A percentile compares a stretch with the other conserved stretches of the same genome.
These are phyloP conservation scores for Chenopodium album DNA, from an alignment of 148 eudicot genomes.

Conservation along the genomic window DNA sequence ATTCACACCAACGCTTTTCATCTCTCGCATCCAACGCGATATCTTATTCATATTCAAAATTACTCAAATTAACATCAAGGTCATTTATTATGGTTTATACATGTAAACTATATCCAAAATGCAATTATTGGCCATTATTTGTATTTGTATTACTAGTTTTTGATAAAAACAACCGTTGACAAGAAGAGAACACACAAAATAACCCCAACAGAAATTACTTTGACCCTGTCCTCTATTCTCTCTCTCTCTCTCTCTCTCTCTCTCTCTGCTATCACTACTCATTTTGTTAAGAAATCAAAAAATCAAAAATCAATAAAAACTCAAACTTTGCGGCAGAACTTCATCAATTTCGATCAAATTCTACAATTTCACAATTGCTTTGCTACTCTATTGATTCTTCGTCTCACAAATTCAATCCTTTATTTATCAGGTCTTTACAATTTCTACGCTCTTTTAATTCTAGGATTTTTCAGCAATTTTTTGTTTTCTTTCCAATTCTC, in stretches of 20 bases:
- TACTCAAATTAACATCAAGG: too few relatives aligned
- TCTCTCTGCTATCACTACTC: background rate
- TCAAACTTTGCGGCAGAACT: background rate
- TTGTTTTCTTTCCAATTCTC: background rate
- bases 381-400: background rate
- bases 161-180: background rate
- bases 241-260: background rate
- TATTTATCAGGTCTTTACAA: background rate
- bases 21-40: too few relatives aligned
- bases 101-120: too few relatives aligned
- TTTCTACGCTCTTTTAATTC: conserved; percentile 1
- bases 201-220: conserved; percentile 12
- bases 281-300: background rate
- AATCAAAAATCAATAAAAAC: background rate
- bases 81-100: too few relatives aligned
- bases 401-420: conserved; percentile 8
- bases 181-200: background rate
- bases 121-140: too few relatives aligned
- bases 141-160: too few relatives aligned
- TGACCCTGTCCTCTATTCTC: conserved; percentile 12
- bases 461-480: background rate
- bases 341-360: conserved; percentile 18
- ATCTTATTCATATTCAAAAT: too few relatives aligned
- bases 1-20: too few relatives aligned
- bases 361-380: background rate